phyloP scores from a whole-genome alignment of 1,284 basidiomycete species.

The Acaromyces ingoldii region DNA sequence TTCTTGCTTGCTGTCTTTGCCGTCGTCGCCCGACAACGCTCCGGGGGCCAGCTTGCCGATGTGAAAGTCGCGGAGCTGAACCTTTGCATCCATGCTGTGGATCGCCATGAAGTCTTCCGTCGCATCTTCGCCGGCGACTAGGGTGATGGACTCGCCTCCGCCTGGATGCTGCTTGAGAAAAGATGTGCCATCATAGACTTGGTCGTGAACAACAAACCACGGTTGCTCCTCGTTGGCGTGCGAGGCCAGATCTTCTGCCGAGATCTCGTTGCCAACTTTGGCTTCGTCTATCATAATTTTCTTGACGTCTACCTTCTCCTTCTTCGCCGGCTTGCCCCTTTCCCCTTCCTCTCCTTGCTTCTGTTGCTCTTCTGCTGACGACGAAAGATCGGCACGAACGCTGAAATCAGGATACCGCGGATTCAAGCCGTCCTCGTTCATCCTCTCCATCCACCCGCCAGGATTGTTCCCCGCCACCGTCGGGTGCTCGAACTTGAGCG shows the following conservation, averaged over 20 bases:
- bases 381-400: too few species aligned
- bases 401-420: slow-evolving; percentile 56
- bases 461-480: slow-evolving; percentile 57
- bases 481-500: slow-evolving; percentile 62
- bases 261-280: slow-evolving; percentile 55
- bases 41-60: slow-evolving; percentile 22
- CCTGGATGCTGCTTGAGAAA: slow-evolving; percentile 65
- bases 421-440: slow-evolving; percentile 58
- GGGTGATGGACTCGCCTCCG: slow-evolving; percentile 61
- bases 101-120: slow-evolving; percentile 64
- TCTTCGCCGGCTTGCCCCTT: not conserved
- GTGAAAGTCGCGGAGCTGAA: slow-evolving; percentile 56
- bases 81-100: slow-evolving; percentile 58
- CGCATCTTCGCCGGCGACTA: slow-evolving; percentile 63
- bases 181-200: slow-evolving; percentile 58
- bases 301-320: slow-evolving; percentile 31
- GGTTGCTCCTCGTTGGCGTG: slow-evolving; percentile 56
- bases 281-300: slow-evolving; percentile 25
- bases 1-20: slow-evolving; percentile 43
- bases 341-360: not conserved
- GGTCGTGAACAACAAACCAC: slow-evolving; percentile 63
- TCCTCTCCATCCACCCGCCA: slow-evolving; percentile 65
- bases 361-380: not conserved
- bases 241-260: slow-evolving; percentile 56
- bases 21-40: not conserved